These are phyloP conservation scores for Phytophthora hybrid DNA, from an alignment of 352 stramenopile species.

Conservation along the genomic window DNA sequence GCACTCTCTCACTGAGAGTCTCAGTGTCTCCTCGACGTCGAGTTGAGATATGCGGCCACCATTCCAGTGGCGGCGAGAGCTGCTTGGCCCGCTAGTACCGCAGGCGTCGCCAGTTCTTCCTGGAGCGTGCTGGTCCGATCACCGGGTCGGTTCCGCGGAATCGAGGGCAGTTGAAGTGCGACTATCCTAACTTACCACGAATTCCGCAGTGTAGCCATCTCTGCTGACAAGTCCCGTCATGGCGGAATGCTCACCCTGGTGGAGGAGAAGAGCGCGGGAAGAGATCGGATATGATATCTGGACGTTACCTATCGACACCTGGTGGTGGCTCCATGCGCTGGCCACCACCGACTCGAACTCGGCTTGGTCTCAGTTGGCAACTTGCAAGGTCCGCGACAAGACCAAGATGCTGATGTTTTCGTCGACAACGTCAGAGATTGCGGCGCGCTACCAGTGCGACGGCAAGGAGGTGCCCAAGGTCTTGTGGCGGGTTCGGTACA, in stretches of 20 bases:
- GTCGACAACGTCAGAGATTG: slow-evolving; percentile 5
- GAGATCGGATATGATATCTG: slow-evolving; percentile 30
- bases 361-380: slow-evolving; percentile 25
- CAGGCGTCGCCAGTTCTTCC: background rate
- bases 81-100: background rate
- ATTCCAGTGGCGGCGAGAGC: background rate
- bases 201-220: background rate
- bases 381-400: slow-evolving; percentile 5
- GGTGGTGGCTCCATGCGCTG: slow-evolving; percentile 13
- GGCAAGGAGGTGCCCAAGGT: slow-evolving; percentile 19
- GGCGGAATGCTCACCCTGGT: slow-evolving; percentile 1
- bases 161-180: background rate
- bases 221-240: slow-evolving; percentile 2
- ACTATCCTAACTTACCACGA: background rate
- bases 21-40: background rate
- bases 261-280: background rate
- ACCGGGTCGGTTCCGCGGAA: background rate
- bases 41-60: background rate
- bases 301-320: background rate
- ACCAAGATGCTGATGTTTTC: slow-evolving; percentile 7
- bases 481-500: slow-evolving; percentile 31
- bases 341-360: background rate
- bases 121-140: background rate
- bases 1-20: no score
- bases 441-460: slow-evolving; percentile 24